Conservation (phyloP, 371 early-diverging fungal species). For the Lichtheimia corymbifera region DNA sequence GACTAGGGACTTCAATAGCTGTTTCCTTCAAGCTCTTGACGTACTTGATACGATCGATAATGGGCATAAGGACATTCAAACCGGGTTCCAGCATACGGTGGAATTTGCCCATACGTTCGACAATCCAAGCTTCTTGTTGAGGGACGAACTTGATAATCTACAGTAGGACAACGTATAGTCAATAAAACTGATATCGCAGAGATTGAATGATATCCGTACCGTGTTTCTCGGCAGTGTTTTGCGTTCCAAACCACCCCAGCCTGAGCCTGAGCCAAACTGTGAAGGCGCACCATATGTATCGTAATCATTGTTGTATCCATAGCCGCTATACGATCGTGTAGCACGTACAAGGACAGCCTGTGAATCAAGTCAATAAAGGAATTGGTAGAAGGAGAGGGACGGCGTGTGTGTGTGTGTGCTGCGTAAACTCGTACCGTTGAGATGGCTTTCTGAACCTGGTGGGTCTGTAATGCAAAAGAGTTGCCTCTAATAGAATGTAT, state of each 20-base stretch:
- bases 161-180: background rate
- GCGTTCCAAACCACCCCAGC: slow-evolving; percentile 37
- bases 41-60: slow-evolving; percentile 89
- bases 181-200: background rate
- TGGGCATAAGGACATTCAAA: slow-evolving; percentile 83
- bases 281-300: slow-evolving; percentile 29
- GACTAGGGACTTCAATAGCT: slow-evolving; percentile 92
- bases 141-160: slow-evolving; percentile 95
- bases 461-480: too few species aligned
- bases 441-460: too few species aligned
- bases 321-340: slow-evolving; percentile 29
- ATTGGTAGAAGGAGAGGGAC: too few species aligned
- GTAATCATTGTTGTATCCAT: slow-evolving; percentile 42
- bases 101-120: slow-evolving; percentile 87
- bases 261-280: slow-evolving; percentile 10
- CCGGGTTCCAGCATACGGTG: slow-evolving; percentile 91
- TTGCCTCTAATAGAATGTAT: background rate
- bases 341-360: too few species aligned
- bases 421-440: too few species aligned
- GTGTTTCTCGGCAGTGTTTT: slow-evolving; percentile 55
- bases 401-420: too few species aligned
- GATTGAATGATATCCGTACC: slow-evolving; percentile 19
- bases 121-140: slow-evolving; percentile 96
- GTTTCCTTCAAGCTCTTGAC: slow-evolving; percentile 95
- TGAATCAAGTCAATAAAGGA: too few species aligned